These are phyloP conservation scores for Podila verticillata DNA, from an alignment of 192 early-diverging fungal species.

Conservation along the genomic window DNA sequence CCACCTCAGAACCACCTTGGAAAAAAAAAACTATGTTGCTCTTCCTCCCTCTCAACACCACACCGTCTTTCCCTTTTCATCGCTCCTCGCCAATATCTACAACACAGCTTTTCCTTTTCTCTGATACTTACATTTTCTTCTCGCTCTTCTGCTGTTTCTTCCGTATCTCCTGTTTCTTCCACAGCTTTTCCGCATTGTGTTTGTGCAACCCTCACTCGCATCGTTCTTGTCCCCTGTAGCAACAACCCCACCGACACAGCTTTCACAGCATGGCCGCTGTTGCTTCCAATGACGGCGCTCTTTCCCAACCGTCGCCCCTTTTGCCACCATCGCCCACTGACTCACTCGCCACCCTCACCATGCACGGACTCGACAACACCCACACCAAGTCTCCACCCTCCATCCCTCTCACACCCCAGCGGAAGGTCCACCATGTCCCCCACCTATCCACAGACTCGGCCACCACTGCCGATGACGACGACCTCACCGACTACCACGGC, in stretches of 20 bases:
- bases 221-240: too few relatives aligned
- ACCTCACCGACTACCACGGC: slow-evolving; percentile 13
- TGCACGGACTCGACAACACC: not conserved
- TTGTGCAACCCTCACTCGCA: not conserved
- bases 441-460: slow-evolving; percentile 18
- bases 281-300: not conserved
- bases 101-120: not conserved
- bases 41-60: not conserved
- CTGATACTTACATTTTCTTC: not conserved
- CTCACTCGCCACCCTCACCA: not conserved
- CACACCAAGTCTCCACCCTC: not conserved
- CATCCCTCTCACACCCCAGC: not conserved
- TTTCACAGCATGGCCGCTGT: not conserved
- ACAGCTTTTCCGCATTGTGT: not conserved
- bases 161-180: not conserved
- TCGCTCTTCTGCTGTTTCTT: not conserved
- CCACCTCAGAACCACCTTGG: too few relatives aligned
- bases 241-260: too few relatives aligned
- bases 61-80: not conserved
- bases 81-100: not conserved
- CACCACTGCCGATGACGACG: slow-evolving; percentile 35
- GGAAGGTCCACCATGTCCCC: slow-evolving; percentile 13
- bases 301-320: not conserved
- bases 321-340: not conserved
- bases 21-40: not conserved